Evolutionary conservation across 179 eudicot species (phyloP).

Genomic region (Silene coronaria): DNA sequence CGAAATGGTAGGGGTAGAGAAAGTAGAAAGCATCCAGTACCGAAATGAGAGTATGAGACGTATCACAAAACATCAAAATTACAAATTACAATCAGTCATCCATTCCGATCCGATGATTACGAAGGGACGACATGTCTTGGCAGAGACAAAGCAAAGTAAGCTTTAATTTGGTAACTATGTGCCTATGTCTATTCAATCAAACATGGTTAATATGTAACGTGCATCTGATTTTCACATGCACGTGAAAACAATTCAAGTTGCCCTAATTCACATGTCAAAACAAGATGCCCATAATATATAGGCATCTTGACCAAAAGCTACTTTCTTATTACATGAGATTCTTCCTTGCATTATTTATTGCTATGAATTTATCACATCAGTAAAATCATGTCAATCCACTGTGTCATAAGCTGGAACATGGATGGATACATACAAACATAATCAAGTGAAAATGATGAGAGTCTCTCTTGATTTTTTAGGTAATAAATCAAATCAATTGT

Average conservation of each 20-base stretch:
- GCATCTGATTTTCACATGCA: background rate
- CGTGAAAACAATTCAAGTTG: too few species aligned
- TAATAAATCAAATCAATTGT: too few species aligned
- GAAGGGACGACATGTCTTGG: background rate
- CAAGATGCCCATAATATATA: background rate
- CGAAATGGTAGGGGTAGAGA: too few species aligned
- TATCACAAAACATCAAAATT: background rate
- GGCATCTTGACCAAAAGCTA: background rate
- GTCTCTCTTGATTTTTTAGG: too few species aligned
- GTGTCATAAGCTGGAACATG: background rate
- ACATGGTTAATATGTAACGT: background rate
- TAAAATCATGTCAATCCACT: background rate
- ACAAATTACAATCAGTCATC: background rate
- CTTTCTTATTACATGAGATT: background rate
- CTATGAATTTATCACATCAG: background rate
- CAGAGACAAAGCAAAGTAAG: background rate
- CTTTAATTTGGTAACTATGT: too few species aligned
- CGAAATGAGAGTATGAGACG: too few species aligned
- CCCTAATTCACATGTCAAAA: slow-evolving; percentile 4
- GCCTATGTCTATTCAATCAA: background rate
- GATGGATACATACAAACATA: background rate
- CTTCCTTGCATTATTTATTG: background rate
- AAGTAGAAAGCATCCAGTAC: too few species aligned
- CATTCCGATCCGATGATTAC: background rate
- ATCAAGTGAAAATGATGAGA: too few species aligned